phyloP scores from a whole-genome alignment of 371 early-diverging fungal genomes.

The Mucor mucedo region DNA sequence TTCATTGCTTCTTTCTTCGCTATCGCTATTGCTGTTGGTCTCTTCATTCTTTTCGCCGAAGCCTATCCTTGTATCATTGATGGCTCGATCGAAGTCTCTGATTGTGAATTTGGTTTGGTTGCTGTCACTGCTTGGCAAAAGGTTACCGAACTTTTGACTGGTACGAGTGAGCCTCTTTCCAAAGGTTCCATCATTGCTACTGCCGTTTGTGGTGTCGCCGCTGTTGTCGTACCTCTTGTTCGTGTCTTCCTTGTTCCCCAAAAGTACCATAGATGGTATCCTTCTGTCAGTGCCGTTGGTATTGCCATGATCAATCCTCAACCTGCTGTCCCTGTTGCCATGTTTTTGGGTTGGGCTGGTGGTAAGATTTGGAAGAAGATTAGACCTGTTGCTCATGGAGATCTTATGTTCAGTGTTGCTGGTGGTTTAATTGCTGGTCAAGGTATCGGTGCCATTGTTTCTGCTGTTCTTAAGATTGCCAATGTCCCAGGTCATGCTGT shows the following conservation, averaged over 20 bases:
- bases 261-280: conserved; percentile 57
- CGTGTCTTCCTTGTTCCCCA: conserved; percentile 60
- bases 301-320: conserved; percentile 70
- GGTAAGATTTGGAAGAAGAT: conserved; percentile 60
- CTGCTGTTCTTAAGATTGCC: conserved; percentile 61
- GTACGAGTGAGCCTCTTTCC: conserved; percentile 46
- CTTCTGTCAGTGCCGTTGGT: conserved; percentile 73
- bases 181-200: conserved; percentile 55
- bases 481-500: conserved; percentile 15
- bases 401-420: conserved; percentile 62
- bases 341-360: conserved; percentile 65
- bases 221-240: conserved; percentile 50
- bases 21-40: conserved; percentile 57
- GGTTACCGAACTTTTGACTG: conserved; percentile 65
- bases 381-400: conserved; percentile 42
- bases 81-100: conserved; percentile 12
- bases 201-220: conserved; percentile 53
- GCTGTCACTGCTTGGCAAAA: conserved; percentile 72
- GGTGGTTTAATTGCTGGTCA: conserved; percentile 79
- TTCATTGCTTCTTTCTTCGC: conserved; percentile 66
- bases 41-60: conserved; percentile 65
- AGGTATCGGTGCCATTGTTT: conserved; percentile 71
- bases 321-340: conserved; percentile 62
- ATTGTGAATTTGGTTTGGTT: conserved; percentile 62
- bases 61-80: conserved; percentile 66